A percentile compares a stretch with the other conserved stretches of the same genome.
Evolutionary conservation across 192 early-diverging fungal genomes (phyloP).

Genomic region (Backusella circina): DNA sequence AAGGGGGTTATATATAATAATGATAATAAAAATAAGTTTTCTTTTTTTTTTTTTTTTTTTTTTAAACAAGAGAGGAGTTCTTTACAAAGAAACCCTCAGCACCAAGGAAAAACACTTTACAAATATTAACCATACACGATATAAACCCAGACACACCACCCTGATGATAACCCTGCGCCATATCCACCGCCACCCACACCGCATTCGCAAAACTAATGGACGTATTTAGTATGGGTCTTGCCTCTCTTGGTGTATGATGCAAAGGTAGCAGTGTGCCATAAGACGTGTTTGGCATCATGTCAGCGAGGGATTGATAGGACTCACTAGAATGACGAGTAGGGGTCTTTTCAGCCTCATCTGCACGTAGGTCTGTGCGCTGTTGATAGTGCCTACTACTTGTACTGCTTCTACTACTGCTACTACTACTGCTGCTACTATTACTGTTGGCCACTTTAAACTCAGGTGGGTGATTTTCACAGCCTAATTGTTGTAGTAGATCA

Average conservation of each 20-base stretch:
- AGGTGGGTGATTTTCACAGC: background rate
- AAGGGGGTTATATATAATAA: background rate
- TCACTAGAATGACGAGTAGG: background rate
- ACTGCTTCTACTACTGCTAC: background rate
- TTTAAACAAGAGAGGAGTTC: background rate
- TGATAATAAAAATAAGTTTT: no score
- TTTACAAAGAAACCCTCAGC: constrained; percentile 9
- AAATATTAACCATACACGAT: constrained; percentile 7
- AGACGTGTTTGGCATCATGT: constrained; percentile 1
- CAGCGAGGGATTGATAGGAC: constrained; percentile 7
- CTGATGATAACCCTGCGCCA: background rate
- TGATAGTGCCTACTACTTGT: background rate
- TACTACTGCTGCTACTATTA: background rate
- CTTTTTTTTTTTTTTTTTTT: no score
- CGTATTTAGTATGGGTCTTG: background rate
- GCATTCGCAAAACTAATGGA: constrained; percentile 1
- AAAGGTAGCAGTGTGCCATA: background rate
- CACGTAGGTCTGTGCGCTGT: background rate
- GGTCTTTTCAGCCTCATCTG: background rate
- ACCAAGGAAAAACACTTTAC: constrained; percentile 10
- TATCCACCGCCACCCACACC: background rate
- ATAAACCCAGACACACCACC: background rate
- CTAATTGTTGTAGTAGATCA: constrained; percentile 1
- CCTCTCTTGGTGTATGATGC: background rate
- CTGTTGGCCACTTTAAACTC: background rate